phyloP scores from a whole-genome alignment of 2,329 filamentous ascomycete genomes.

The Neurospora crassa region DNA sequence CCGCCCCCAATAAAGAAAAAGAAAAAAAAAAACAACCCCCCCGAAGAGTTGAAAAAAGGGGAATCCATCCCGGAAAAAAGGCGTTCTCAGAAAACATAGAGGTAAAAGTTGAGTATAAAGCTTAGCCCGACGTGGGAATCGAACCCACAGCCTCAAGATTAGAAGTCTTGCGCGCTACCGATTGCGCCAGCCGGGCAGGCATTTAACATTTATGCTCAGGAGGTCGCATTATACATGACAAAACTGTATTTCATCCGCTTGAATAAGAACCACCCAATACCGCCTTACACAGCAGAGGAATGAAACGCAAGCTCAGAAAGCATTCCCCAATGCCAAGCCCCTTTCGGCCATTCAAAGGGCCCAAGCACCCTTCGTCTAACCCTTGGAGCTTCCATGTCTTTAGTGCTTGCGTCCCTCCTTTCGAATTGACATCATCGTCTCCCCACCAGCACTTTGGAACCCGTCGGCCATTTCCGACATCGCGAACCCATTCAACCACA shows the following conservation, averaged over 20 bases:
- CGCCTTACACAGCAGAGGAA: not conserved
- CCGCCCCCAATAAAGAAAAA: not conserved
- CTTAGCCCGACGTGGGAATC: conserved; percentile 21
- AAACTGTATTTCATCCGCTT: not conserved
- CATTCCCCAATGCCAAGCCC: not conserved
- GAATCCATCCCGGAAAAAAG: not conserved
- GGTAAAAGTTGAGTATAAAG: conserved; percentile 6
- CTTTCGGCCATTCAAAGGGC: not conserved
- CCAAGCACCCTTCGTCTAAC: not conserved
- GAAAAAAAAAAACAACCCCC: not conserved
- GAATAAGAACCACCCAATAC: not conserved
- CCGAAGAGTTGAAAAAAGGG: not conserved
- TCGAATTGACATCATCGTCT: not conserved
- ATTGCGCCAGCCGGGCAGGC: conserved; percentile 53
- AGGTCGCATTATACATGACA: too few relatives aligned
- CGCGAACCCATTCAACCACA: not conserved
- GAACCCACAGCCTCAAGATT: conserved; percentile 25
- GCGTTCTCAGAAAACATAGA: not conserved
- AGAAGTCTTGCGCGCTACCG: conserved; percentile 67
- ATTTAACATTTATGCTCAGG: not conserved
- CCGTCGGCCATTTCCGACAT: not conserved
- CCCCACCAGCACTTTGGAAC: not conserved
- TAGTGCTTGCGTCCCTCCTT: not conserved
- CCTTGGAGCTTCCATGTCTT: not conserved
- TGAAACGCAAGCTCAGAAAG: not conserved